Evolutionary conservation across 345 rosid genomes (phyloP), one percentile per base, ranked within the genome.

Genomic region (Clarkia xantiana): DNA sequence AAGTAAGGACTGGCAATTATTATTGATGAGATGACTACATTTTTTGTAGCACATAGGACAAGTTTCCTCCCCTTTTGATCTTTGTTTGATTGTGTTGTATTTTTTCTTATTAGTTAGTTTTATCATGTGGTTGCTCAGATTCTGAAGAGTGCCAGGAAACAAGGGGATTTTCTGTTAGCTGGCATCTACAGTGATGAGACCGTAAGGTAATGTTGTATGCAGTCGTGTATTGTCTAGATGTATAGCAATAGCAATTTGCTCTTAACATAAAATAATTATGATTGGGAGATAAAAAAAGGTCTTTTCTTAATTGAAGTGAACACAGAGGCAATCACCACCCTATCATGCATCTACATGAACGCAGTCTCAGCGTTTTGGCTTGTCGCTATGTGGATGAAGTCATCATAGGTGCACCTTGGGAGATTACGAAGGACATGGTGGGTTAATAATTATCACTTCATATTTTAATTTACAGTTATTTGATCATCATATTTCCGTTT

Each of bases 401-500:
- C 62, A 85, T 90, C 62, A 90, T 90, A 42, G 97, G 97, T 50
- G 94, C 97, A 45, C 97, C 97, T 47, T 85, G 88, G 95, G 91
- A 80, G 72, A 75, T 90, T 46, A 70, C 97, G 0, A 78, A 49
- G 70, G 97, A 90, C 70, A 76, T 85, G 82, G 97, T 90, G 25
- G 51, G 84, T 62, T 19, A 15, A 7, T 49, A 10, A n/a, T n/a
- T 47, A 22, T 18, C 36, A 1, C 36, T 29, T 29, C 8, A 29
- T 29, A 29, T 29, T 29, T 7, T 29, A 5, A 29, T 7, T 29
- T 22, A 22, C 25, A 5, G 25, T 22, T 29, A 29, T 29, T 29
- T 29, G 36, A 29, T 29, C 36, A 29, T 29, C 36, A 29, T 5
- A 3, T 29, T 29, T 29, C 9, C 36, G 8, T 29, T 29, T 10